Base-by-base conservation (phyloP, 2,329 filamentous ascomycete species). In the Verruconis gallopava region DNA sequence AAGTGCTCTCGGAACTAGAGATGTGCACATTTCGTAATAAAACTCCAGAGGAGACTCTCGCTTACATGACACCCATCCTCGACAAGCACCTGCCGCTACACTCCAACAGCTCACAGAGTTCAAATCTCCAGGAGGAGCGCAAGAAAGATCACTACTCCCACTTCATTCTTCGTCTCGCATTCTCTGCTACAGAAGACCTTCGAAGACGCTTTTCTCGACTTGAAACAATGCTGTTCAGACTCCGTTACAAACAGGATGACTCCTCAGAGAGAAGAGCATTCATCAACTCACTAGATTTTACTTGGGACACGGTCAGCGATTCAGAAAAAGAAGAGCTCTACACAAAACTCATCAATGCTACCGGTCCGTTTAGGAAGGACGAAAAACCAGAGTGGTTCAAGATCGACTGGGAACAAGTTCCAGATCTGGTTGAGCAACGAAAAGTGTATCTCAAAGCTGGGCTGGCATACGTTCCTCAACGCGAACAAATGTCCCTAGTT, bases 101-200 rank as follows among this genome's bases (percentile, higher is more conserved):
- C 47, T 73, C 81, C 34, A 89, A 86, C 55, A 80, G 75, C 43
- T 83, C 83, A 1, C 64, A 67, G 17, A 65, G 67, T 12, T 61
- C 62, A 9, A 66, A 68, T 21, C 63, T 89, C 12, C 71, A 74
- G 18, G 64, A 75, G 22, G 85, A 98, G 63, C 74, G 89, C 20
- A 83, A 89, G 60, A 93, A 91, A 58, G 91, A 98, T 53, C 91
- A 98, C 63, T 98, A 96, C 63, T 91, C 84, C 43, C 91, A 98
- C 61, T 98, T 95, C 59, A 98, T 96, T 47, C 73, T 98, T 4
- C 79, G 91, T 1, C 75, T 98, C 34, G 91, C 91, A 1, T 98
- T 98, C 55, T 79, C 88, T 1, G 78, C 81, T 2, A 95, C 89
- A 0, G 86, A 94, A 56, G 91, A 98, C 54, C 68, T 96, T 28